Evolutionary conservation across 371 early-diverging fungal species (phyloP).

Genomic region (Mortierella sp.): DNA sequence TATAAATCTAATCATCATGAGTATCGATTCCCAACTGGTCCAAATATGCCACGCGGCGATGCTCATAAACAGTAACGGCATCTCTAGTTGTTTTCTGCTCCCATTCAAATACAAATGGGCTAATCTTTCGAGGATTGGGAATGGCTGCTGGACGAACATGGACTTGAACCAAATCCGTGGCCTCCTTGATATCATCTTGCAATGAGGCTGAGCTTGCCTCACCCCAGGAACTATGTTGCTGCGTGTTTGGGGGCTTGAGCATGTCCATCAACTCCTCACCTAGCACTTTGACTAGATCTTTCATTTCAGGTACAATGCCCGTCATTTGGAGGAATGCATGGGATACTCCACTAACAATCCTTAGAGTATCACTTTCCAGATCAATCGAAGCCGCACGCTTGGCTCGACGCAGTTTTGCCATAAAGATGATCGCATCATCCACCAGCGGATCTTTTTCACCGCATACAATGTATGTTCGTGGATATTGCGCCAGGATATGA

Average conservation of each 20-base stretch:
- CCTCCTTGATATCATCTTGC: slow-evolving; percentile 8
- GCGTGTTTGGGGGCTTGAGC: slow-evolving; percentile 13
- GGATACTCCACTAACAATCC: slow-evolving; percentile 78
- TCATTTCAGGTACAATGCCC: slow-evolving; percentile 87
- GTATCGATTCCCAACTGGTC: slow-evolving; percentile 51
- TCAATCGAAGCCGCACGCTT: slow-evolving; percentile 58
- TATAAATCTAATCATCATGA: slow-evolving; percentile 33
- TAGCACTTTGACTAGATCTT: slow-evolving; percentile 72
- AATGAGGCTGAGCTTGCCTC: slow-evolving; percentile 26
- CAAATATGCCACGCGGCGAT: slow-evolving; percentile 55
- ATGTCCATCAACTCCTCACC: slow-evolving; percentile 61
- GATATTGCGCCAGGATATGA: slow-evolving; percentile 89
- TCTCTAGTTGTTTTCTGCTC: slow-evolving; percentile 45
- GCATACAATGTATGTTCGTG: slow-evolving; percentile 89
- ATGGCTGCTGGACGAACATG: slow-evolving; percentile 12
- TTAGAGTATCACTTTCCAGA: slow-evolving; percentile 36
- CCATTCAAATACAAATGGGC: slow-evolving; percentile 33
- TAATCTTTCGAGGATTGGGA: slow-evolving; percentile 31
- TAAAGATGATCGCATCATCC: slow-evolving; percentile 95
- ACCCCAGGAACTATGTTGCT: slow-evolving; percentile 10
- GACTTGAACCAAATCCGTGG: slow-evolving; percentile 17
- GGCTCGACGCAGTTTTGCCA: slow-evolving; percentile 88
- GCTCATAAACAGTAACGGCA: slow-evolving; percentile 48
- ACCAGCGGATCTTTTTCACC: slow-evolving; percentile 98
- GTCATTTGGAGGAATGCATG: slow-evolving; percentile 95